Percentiles rank a stretch among this genome's conserved stretches.
Conservation (phyloP, 768 basidiomycete genomes). For the Russula virescens region DNA sequence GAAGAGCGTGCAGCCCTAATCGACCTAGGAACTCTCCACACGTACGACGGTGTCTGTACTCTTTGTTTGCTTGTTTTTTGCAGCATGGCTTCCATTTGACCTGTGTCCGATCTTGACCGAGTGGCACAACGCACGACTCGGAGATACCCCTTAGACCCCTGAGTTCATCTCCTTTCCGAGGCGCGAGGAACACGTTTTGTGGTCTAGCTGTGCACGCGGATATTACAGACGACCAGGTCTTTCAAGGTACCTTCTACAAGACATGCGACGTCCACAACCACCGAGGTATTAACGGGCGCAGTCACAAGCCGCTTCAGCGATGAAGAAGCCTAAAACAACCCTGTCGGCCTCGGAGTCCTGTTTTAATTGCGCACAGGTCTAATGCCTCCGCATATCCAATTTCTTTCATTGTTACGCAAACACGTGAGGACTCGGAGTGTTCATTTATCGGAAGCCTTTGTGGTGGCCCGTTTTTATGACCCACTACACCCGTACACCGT, state of each 20-base stretch:
- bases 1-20: conserved; percentile 69
- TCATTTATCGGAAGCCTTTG: too few species aligned
- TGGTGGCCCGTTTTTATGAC: too few species aligned
- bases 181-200: neutral
- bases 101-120: neutral
- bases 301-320: neutral
- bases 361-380: too few species aligned
- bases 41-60: neutral
- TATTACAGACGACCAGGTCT: neutral
- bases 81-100: neutral
- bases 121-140: neutral
- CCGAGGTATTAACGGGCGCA: neutral
- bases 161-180: neutral
- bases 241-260: neutral
- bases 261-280: neutral
- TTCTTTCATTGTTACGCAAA: neutral
- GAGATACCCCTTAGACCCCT: neutral
- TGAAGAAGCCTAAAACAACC: neutral
- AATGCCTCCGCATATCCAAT: neutral
- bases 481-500: neutral
- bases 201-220: neutral
- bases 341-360: neutral
- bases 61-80: neutral
- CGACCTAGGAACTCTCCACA: neutral
- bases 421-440: neutral